Evolutionary conservation across 208 protist species (phyloP), one percentile per base, ranked within the genome.

Genomic region (Acanthamoeba culbertsoni): DNA sequence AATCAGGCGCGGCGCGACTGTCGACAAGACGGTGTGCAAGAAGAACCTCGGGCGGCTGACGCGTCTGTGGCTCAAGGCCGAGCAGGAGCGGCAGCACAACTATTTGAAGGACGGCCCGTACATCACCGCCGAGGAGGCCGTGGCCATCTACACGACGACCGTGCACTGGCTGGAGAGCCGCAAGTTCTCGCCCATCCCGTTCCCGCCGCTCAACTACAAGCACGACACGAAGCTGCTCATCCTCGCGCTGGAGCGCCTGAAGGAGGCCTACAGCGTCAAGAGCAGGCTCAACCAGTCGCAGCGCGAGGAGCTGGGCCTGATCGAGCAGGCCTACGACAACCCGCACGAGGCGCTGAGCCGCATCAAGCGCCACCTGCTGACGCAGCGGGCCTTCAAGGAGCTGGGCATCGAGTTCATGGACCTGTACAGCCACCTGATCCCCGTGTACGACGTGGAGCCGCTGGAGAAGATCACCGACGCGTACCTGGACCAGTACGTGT

Each of bases 391-490:
- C 33, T 99, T 99, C 98, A 99, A 99, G 96, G 99, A 99, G 95
- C 96, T 98, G 6, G 94, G 95, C 20, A 98, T 99, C 51, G 99
- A 99, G 95, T 99, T 99, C 97, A 99, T 99, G 98, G 99, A 99
- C 96, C 97, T 99, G 51, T 99, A 99, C 94, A 99, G 98, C n/a
- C 98, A 99, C 94, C 96, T 99, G 2, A 98, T 99, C 95, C 99
- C 99, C 26, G 98, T 99, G 48, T 99, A 99, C 96, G 99, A 99
- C 79, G 97, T 99, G 48, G 98, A 99, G 71, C 99, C 99, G 10
- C 95, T 99, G 20, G 99, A 99, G 96, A 99, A 99, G 97, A 99
- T 99, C 95, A 99, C 99, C 0, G 99, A 99, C 96, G 98, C 99
- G 28, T 99, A 99, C 95, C 97, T 99, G 8, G 99, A 99, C 95